Conservation (phyloP, 1,284 basidiomycete genomes). For the Schizophyllum commune region DNA sequence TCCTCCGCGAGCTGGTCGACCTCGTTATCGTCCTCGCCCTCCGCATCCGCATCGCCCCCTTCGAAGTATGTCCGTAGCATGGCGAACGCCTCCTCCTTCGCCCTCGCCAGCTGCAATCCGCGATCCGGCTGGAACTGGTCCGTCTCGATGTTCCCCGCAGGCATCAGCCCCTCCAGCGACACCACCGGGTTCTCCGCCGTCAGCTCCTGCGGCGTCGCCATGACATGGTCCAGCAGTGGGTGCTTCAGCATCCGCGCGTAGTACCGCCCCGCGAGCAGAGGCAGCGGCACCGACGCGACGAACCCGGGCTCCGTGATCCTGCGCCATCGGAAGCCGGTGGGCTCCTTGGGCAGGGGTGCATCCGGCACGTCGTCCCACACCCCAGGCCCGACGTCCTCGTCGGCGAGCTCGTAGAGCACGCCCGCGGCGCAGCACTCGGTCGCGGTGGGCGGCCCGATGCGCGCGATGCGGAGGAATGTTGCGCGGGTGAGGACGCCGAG, state of each 20-base stretch:
- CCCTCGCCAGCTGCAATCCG: constrained; percentile 47
- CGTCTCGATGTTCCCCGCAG: constrained; percentile 58
- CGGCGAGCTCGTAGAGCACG: constrained; percentile 66
- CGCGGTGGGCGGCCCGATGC: constrained; percentile 30
- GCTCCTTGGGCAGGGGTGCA: constrained; percentile 44
- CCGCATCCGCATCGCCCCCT: constrained; percentile 24
- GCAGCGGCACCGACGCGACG: constrained; percentile 59
- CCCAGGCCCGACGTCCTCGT: constrained; percentile 32
- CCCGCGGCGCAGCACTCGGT: constrained; percentile 61
- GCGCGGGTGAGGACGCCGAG: constrained; percentile 55
- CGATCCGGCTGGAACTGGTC: constrained; percentile 41
- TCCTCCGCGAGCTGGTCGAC: constrained; percentile 9
- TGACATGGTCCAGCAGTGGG: constrained; percentile 42
- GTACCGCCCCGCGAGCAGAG: constrained; percentile 65
- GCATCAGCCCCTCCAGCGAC: constrained; percentile 59
- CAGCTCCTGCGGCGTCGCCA: constrained; percentile 19
- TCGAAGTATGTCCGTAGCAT: constrained; percentile 30
- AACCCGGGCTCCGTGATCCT: constrained; percentile 53
- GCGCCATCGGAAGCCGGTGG: constrained; percentile 60
- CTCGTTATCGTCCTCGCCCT: constrained; percentile 22
- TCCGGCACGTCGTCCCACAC: constrained; percentile 41
- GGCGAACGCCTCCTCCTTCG: constrained; percentile 37
- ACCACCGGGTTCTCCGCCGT: constrained; percentile 41
- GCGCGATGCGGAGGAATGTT: not conserved
- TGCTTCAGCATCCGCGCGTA: constrained; percentile 62